Evolutionary conservation across 2,329 filamentous ascomycete genomes (phyloP).

Genomic region (Fusarium oligoseptatum): DNA sequence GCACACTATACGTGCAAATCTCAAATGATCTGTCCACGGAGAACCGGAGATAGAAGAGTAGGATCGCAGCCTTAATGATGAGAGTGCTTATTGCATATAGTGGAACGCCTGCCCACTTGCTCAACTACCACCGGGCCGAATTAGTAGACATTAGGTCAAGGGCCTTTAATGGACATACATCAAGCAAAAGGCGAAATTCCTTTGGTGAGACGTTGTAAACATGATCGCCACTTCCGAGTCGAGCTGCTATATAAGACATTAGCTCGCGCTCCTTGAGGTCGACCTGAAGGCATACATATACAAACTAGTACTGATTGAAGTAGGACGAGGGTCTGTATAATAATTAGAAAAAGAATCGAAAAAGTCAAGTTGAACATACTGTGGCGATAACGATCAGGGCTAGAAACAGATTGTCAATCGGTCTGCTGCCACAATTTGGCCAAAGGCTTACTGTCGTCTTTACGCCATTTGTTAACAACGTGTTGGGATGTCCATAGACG

Average conservation of each 20-base stretch:
- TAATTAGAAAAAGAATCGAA: not conserved
- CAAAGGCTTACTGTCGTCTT: slow-evolving; percentile 19
- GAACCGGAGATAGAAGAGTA: slow-evolving; percentile 40
- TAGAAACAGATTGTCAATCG: not conserved
- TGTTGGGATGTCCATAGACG: slow-evolving; percentile 21
- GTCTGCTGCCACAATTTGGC: not conserved
- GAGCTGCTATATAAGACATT: not conserved
- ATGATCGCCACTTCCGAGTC: slow-evolving; percentile 15
- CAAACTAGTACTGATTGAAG: not conserved
- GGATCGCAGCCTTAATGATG: slow-evolving; percentile 37
- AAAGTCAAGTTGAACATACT: not conserved
- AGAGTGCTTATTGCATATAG: slow-evolving; percentile 34
- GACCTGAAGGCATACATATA: not conserved
- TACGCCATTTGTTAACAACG: slow-evolving; percentile 21
- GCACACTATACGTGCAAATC: not conserved
- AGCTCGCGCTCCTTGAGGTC: not conserved
- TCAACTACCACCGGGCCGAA: not conserved
- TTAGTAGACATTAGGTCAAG: not conserved
- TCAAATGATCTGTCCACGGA: slow-evolving; percentile 6
- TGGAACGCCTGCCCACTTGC: slow-evolving; percentile 7
- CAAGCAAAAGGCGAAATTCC: not conserved
- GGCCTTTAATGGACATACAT: not conserved
- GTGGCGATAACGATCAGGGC: slow-evolving; percentile 3
- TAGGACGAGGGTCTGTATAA: not conserved
- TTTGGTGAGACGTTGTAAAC: not conserved